Evolutionary conservation across 1,284 basidiomycete species (phyloP).

Genomic region (Naganishia sp.): DNA sequence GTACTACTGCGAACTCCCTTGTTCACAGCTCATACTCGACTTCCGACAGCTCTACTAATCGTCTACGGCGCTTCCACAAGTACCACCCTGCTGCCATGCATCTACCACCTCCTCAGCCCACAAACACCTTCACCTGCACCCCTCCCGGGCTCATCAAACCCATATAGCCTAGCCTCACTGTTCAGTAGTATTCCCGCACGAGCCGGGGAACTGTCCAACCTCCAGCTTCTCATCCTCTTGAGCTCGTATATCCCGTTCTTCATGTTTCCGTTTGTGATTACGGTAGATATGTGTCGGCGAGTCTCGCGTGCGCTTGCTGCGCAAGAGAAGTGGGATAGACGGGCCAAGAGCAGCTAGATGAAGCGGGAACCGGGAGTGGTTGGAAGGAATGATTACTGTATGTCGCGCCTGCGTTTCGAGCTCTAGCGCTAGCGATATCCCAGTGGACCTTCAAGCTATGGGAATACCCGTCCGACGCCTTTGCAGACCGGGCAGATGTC

Average conservation of each 20-base stretch:
- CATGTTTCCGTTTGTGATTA: slow-evolving; percentile 68
- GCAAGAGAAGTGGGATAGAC: slow-evolving; percentile 5
- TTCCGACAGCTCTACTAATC: slow-evolving; percentile 59
- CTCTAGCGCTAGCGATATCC: too few relatives aligned
- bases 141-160: slow-evolving; percentile 28
- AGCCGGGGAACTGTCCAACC: slow-evolving; percentile 48
- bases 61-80: slow-evolving; percentile 74
- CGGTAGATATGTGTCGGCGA: slow-evolving; percentile 65
- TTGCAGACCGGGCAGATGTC: slow-evolving; percentile 26
- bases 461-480: slow-evolving; percentile 29
- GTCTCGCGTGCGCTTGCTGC: not conserved
- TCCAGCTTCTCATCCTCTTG: slow-evolving; percentile 61
- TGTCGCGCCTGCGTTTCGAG: too few relatives aligned
- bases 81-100: slow-evolving; percentile 73
- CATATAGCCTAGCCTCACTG: slow-evolving; percentile 32
- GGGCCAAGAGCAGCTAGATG: not conserved
- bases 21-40: slow-evolving; percentile 59
- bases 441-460: not conserved
- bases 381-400: not conserved
- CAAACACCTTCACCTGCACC: slow-evolving; percentile 5
- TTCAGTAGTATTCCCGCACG: slow-evolving; percentile 27
- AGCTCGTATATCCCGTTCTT: slow-evolving; percentile 75
- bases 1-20: slow-evolving; percentile 25
- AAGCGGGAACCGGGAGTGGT: not conserved
- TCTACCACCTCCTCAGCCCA: slow-evolving; percentile 61